Conservation (phyloP, 148 eudicot genomes). For the Simmondsia chinensis region DNA sequence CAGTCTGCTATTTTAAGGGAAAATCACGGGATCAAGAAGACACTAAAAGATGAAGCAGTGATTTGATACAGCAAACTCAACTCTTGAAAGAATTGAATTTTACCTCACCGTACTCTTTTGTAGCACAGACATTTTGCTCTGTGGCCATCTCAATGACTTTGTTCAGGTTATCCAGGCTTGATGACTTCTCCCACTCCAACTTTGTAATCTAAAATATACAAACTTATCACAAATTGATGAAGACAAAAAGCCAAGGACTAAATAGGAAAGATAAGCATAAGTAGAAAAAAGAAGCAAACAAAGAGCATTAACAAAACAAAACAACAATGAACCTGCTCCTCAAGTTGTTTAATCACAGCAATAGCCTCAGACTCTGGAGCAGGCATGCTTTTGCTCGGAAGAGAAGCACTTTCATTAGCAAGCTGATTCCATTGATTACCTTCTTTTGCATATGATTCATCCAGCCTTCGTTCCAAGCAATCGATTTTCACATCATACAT, state of each 20-base stretch:
- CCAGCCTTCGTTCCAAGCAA: conserved; percentile 50
- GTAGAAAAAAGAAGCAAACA: not conserved
- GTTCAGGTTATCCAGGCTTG: conserved; percentile 49
- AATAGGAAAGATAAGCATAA: not conserved
- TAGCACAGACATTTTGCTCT: conserved; percentile 42
- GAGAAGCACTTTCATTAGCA: conserved; percentile 8
- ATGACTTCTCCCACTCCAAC: conserved; percentile 64
- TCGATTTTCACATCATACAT: conserved; percentile 58
- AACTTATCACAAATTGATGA: too few species aligned
- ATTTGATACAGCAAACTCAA: not conserved
- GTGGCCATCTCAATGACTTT: conserved; percentile 43
- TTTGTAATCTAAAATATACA: conserved; percentile 36
- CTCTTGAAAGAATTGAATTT: not conserved
- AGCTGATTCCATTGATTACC: conserved; percentile 4
- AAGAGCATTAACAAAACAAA: conserved; percentile 1
- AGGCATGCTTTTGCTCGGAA: conserved; percentile 11
- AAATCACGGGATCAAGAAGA: not conserved
- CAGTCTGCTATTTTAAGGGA: too few species aligned
- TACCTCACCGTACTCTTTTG: conserved; percentile 65
- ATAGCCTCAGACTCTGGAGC: conserved; percentile 49
- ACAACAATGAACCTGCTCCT: conserved; percentile 49
- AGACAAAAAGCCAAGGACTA: not conserved
- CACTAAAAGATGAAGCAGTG: too few species aligned
- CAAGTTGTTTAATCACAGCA: conserved; percentile 54
- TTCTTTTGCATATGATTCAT: conserved; percentile 24